A percentile compares a stretch with the other conserved stretches of the same genome.
phyloP scores from a whole-genome alignment of 306 rosid species.

The Malus orientalis region DNA sequence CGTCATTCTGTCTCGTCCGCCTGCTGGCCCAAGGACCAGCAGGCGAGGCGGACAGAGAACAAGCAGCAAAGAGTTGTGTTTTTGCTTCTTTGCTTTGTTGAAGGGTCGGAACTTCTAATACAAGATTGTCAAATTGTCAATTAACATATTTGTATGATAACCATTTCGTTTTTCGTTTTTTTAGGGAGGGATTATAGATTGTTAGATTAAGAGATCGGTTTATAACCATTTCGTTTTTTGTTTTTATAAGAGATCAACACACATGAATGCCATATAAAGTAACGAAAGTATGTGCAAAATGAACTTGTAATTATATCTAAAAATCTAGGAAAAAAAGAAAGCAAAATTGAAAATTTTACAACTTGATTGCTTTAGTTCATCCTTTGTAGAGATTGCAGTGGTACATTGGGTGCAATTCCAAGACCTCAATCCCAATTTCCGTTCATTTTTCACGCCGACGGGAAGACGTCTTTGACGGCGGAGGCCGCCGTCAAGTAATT shows the following conservation, averaged over 20 bases:
- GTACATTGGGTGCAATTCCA: neutral
- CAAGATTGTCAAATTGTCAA: too few species aligned
- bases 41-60: too few species aligned
- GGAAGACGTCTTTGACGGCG: slow-evolving; percentile 92
- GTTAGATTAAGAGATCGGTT: neutral
- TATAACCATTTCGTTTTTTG: neutral
- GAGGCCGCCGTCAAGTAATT: slow-evolving; percentile 94
- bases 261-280: neutral
- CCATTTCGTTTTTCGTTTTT: too few species aligned
- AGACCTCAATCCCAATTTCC: neutral
- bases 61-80: too few species aligned
- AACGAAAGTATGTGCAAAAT: neutral
- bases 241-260: neutral
- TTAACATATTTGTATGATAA: too few species aligned
- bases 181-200: too few species aligned
- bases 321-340: neutral
- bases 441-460: slow-evolving; percentile 34
- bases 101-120: too few species aligned
- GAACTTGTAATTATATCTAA: neutral
- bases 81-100: too few species aligned
- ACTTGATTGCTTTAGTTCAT: neutral
- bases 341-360: slow-evolving; percentile 1
- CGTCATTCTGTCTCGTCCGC: too few species aligned
- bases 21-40: too few species aligned
- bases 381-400: neutral